Percentiles rank a stretch among this genome's conserved stretches.
Evolutionary conservation across 2,329 filamentous ascomycete genomes (phyloP).

Genomic region (Nigrospora osmanthi): DNA sequence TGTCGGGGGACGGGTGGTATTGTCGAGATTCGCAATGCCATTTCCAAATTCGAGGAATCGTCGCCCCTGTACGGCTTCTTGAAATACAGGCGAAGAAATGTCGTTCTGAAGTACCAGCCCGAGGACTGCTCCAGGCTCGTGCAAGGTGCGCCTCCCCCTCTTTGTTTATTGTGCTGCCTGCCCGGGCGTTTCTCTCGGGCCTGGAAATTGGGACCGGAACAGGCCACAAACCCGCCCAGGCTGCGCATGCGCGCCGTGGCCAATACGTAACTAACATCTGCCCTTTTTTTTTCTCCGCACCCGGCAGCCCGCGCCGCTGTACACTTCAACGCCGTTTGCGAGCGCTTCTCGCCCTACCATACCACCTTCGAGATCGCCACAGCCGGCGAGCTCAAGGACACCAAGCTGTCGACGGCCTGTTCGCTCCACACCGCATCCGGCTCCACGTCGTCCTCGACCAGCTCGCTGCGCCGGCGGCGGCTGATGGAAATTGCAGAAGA

Average conservation of each 20-base stretch:
- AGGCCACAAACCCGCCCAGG: too few relatives aligned
- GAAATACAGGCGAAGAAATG: constrained; percentile 80
- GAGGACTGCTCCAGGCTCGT: constrained; percentile 84
- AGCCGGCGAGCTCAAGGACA: constrained; percentile 76
- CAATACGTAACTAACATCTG: too few relatives aligned
- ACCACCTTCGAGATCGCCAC: constrained; percentile 70
- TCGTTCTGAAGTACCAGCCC: constrained; percentile 87
- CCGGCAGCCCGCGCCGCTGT: constrained; percentile 70
- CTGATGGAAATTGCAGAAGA: constrained; percentile 93
- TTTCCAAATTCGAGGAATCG: constrained; percentile 72
- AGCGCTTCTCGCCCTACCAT: constrained; percentile 78
- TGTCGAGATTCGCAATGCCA: constrained; percentile 70
- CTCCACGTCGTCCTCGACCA: constrained; percentile 77
- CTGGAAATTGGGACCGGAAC: too few relatives aligned
- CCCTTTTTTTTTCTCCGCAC: background rate
- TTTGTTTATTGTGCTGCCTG: too few relatives aligned
- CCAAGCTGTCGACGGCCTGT: constrained; percentile 79
- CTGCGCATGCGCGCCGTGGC: too few relatives aligned
- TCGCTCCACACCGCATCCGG: constrained; percentile 82
- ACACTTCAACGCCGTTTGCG: constrained; percentile 59
- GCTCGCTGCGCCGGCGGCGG: constrained; percentile 67
- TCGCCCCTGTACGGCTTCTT: constrained; percentile 90
- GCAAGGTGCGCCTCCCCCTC: constrained; percentile 60
- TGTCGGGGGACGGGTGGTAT: constrained; percentile 74
- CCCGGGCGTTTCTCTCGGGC: too few relatives aligned